Evolutionary conservation across 306 rosid species (phyloP), one percentile per base, ranked within the genome.

Genomic region (Vicia faba): DNA sequence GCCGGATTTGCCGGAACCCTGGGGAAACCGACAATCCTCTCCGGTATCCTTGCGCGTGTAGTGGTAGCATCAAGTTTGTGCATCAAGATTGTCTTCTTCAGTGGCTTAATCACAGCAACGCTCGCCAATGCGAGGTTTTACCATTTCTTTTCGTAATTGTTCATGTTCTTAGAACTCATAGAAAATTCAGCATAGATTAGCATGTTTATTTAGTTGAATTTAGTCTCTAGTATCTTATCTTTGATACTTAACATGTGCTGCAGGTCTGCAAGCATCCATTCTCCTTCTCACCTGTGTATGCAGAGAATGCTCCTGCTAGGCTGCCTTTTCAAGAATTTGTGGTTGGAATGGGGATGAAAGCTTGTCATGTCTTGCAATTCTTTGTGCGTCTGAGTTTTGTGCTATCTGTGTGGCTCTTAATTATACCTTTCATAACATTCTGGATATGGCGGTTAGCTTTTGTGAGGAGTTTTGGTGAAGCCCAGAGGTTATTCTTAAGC

Each of bases 101-200:
- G 86, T 95, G 99, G 99, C 97, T 95, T 64, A 90, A 86, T 85
- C 99, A 95, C 77, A 95, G 99, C 87, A 95, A 95, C 83, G 99
- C 97, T 70, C 96, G 99, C 54, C 99, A 95, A 82, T 95, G 99
- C 88, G 99, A 95, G 97, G 99, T 95, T 20, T 20, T 76, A 3
- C 44, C n/a, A 66, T 56, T 13, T 57, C 11, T 48, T 7, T 45
- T 26, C 49, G 5, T 75, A 31, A 31, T 55, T 26, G 50, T 68
- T 78, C 54, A 1, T 31, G 4, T 50, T 15, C 20, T n/a, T n/a
- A n/a, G n/a, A 36, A 36, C 38, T n/a, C 69, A 14, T 65, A 51
- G 49, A 38, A 33, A 39, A 28, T 64, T 79, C 70, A 36, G 50
- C 55, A 11, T 16, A n/a, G 9, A 61, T 69, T 41, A n/a, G n/a